Evolutionary conservation across 177 flowering plant species (phyloP).

Genomic region (Vitis hybrid): DNA sequence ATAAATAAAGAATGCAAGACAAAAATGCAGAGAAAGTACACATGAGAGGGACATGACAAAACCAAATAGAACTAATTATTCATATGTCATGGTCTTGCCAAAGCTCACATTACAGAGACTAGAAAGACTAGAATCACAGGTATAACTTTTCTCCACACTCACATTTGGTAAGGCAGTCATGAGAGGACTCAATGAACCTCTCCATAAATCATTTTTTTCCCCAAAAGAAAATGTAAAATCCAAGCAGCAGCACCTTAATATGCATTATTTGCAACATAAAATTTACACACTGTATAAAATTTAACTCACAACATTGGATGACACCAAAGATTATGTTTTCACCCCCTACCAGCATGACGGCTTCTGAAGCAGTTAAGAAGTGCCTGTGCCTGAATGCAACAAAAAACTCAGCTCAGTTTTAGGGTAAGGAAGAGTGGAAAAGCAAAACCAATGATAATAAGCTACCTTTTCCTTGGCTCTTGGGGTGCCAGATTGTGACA

Average conservation of each 20-base stretch:
- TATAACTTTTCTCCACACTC: constrained; percentile 21
- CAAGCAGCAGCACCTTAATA: constrained; percentile 15
- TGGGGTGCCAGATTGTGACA: constrained; percentile 85
- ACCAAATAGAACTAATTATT: neutral
- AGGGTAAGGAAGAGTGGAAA: neutral
- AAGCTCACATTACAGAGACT: neutral
- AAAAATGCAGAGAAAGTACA: neutral
- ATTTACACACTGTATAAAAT: constrained; percentile 28
- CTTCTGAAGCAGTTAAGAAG: constrained; percentile 78
- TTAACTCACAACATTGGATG: constrained; percentile 10
- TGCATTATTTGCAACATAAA: constrained; percentile 29
- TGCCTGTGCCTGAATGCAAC: constrained; percentile 63
- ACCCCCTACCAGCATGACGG: constrained; percentile 65
- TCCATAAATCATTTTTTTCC: constrained; percentile 13
- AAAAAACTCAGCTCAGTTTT: neutral
- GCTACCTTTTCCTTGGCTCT: constrained; percentile 86
- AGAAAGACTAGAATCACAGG: constrained; percentile 4
- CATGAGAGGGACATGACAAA: neutral
- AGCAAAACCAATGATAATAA: neutral
- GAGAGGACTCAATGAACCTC: constrained; percentile 11
- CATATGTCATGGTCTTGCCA: neutral
- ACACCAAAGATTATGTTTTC: constrained; percentile 15
- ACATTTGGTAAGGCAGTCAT: constrained; percentile 4
- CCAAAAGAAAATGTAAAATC: constrained; percentile 13
- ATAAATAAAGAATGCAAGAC: neutral